Percentiles rank a stretch among this genome's conserved stretches.
These are phyloP conservation scores for Tanacetum coccineum DNA, from an alignment of 129 eudicot species.

Conservation along the genomic window DNA sequence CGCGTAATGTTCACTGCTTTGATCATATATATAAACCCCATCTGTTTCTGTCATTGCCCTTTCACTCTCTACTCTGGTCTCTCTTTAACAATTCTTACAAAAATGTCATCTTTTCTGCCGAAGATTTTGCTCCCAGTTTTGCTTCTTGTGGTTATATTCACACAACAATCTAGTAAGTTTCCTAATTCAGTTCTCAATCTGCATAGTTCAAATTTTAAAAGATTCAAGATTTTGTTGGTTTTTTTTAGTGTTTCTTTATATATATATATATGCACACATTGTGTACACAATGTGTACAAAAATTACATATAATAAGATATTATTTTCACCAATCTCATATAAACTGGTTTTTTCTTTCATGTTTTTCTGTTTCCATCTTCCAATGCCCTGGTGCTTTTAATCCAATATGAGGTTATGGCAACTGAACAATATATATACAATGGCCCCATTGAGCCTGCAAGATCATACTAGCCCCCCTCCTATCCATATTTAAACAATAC, in stretches of 20 bases:
- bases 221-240: constrained; percentile 5
- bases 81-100: constrained; percentile 21
- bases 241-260: constrained; percentile 12
- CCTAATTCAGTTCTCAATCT: constrained; percentile 21
- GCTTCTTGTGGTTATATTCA: constrained; percentile 27
- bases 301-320: constrained; percentile 21
- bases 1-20: constrained; percentile 18
- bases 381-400: constrained; percentile 32
- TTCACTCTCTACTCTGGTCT: constrained; percentile 23
- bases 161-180: constrained; percentile 39
- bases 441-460: constrained; percentile 21
- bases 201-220: constrained; percentile 1
- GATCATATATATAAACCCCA: constrained; percentile 33
- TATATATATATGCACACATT: neutral
- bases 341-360: constrained; percentile 20
- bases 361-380: constrained; percentile 35
- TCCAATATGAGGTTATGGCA: constrained; percentile 13
- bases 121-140: constrained; percentile 29
- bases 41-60: constrained; percentile 23
- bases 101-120: constrained; percentile 30
- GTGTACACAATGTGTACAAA: neutral
- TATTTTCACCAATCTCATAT: constrained; percentile 27
- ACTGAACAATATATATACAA: constrained; percentile 6
- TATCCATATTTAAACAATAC: neutral
- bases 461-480: constrained; percentile 20